These are phyloP conservation scores for Ilyonectria robusta DNA, from an alignment of 2,329 filamentous ascomycete genomes.

Conservation along the genomic window DNA sequence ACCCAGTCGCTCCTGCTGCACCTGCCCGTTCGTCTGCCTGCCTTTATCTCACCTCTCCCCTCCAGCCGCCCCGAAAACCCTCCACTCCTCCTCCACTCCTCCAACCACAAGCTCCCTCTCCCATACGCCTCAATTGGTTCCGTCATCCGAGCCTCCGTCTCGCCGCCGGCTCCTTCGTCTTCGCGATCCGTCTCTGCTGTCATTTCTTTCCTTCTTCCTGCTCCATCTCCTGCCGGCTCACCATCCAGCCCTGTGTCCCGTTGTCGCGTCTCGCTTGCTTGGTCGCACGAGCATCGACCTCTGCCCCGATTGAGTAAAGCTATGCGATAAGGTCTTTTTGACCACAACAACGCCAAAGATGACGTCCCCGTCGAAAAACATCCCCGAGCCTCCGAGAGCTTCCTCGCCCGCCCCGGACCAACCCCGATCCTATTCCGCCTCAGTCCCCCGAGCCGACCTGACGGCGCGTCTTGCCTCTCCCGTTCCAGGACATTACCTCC, in stretches of 20 bases:
- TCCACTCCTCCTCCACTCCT: conserved; percentile 20
- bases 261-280: conserved; percentile 22
- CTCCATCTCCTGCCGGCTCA: conserved; percentile 8
- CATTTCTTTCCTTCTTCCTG: not conserved
- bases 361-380: conserved; percentile 57
- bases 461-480: conserved; percentile 75
- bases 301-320: conserved; percentile 28
- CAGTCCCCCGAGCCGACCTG: conserved; percentile 70
- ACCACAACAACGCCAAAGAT: conserved; percentile 46
- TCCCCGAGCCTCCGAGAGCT: conserved; percentile 56
- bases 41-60: conserved; percentile 3
- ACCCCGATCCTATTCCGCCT: conserved; percentile 64
- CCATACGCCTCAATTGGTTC: conserved; percentile 29
- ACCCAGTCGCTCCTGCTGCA: not conserved
- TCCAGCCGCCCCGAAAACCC: conserved; percentile 6
- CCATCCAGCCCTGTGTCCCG: conserved; percentile 2
- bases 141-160: conserved; percentile 27
- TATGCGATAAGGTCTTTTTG: conserved; percentile 47
- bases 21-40: not conserved
- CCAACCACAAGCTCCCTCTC: conserved; percentile 29
- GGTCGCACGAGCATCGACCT: conserved; percentile 27
- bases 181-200: conserved; percentile 1
- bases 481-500: conserved; percentile 58
- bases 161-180: conserved; percentile 2
- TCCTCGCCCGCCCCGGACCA: conserved; percentile 64